Percentiles rank a stretch among this genome's conserved stretches.
Conservation (phyloP, 208 protist genomes). For the Acanthamoeba culbertsoni region DNA sequence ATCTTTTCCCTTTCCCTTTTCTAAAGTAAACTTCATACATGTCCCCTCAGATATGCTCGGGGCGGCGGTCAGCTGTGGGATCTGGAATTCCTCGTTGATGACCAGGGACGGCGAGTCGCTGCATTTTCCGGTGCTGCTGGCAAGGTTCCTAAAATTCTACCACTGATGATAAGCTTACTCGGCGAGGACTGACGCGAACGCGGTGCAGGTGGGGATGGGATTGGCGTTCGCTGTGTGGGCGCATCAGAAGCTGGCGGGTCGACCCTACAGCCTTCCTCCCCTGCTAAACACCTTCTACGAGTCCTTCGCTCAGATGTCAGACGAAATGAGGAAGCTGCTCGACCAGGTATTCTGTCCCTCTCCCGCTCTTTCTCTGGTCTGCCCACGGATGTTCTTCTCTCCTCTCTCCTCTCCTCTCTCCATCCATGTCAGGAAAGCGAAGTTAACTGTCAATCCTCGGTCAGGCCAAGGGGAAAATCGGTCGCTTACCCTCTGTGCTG, state of each 20-base stretch:
- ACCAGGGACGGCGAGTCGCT: constrained; percentile 69
- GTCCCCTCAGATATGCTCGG: not conserved
- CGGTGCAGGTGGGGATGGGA: constrained; percentile 68
- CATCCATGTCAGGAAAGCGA: not conserved
- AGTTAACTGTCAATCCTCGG: not conserved
- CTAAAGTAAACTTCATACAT: not conserved
- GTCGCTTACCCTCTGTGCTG: constrained; percentile 39
- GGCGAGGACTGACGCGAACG: too few species aligned
- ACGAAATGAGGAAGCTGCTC: not conserved
- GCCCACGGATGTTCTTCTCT: too few species aligned
- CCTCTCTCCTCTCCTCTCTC: not conserved
- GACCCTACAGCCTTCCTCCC: not conserved
- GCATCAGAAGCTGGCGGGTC: not conserved
- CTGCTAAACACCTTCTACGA: not conserved
- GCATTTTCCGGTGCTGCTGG: constrained; percentile 82
- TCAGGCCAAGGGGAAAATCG: constrained; percentile 11
- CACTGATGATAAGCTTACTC: too few species aligned
- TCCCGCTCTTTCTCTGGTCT: not conserved
- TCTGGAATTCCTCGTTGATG: constrained; percentile 81
- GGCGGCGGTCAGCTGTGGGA: constrained; percentile 67
- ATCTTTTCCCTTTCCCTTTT: too few species aligned
- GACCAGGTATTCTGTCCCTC: not conserved
- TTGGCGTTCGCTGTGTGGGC: constrained; percentile 59
- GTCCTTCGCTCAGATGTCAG: not conserved
- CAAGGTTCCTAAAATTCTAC: constrained; percentile 30